These are phyloP conservation scores for Eimeria zaria DNA, from an alignment of 169 alveolate genomes.

Conservation along the genomic window DNA sequence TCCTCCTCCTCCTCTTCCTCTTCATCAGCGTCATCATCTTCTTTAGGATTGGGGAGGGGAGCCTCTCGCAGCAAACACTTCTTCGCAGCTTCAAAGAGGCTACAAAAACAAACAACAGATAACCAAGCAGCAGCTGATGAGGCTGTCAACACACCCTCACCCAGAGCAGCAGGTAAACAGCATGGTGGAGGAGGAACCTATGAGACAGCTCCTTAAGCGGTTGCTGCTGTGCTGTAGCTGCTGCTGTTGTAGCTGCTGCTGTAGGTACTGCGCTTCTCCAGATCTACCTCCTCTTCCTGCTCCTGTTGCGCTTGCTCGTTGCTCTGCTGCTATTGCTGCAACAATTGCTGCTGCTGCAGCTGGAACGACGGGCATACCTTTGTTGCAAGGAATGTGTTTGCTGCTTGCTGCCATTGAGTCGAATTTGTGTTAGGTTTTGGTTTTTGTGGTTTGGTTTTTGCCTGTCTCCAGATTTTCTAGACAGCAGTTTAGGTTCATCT, in stretches of 20 bases:
- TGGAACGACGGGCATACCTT: not conserved
- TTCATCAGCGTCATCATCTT: too few species aligned
- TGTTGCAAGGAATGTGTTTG: not conserved
- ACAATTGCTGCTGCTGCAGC: not conserved
- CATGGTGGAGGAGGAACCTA: too few species aligned
- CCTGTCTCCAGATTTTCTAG: not conserved
- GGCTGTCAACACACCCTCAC: not conserved
- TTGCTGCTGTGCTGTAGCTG: not conserved
- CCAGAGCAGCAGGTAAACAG: not conserved
- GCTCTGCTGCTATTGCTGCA: not conserved
- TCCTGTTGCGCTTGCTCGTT: not conserved
- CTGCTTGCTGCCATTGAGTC: not conserved
- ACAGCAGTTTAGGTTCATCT: not conserved
- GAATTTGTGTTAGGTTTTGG: too few species aligned
- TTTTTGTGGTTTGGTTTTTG: too few species aligned
- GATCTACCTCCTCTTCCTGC: not conserved
- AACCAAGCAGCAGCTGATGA: not conserved
- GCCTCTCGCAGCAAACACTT: not conserved
- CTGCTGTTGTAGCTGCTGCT: constrained; percentile 3
- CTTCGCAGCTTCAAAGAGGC: not conserved
- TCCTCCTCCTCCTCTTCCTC: too few species aligned
- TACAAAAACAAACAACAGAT: not conserved
- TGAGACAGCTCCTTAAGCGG: not conserved
- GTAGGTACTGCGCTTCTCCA: not conserved
- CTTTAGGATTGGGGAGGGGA: not conserved